phyloP scores from a whole-genome alignment of 306 rosid species.

The Nissolia schottii region DNA sequence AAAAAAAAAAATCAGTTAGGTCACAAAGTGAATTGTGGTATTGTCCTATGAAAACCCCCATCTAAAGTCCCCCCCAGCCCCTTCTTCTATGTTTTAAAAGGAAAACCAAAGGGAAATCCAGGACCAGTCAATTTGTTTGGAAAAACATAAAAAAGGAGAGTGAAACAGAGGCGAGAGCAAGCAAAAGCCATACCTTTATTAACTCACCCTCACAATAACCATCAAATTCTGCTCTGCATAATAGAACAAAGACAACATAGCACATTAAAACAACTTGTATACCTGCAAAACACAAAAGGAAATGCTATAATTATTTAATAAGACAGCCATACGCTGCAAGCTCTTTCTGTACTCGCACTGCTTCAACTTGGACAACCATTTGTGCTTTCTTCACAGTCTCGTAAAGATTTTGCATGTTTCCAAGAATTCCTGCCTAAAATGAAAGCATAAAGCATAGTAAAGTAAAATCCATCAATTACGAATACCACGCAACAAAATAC shows the following conservation, averaged over 20 bases:
- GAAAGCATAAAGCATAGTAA: slow-evolving; percentile 19
- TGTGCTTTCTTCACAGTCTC: slow-evolving; percentile 86
- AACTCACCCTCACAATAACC: slow-evolving; percentile 85
- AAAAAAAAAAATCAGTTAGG: neutral
- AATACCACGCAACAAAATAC: too few species aligned
- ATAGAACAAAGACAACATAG: slow-evolving; percentile 22
- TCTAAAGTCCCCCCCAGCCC: neutral
- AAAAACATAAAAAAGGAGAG: neutral
- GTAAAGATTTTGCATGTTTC: slow-evolving; percentile 76
- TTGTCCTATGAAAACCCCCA: neutral
- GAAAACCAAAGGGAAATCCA: slow-evolving; percentile 3
- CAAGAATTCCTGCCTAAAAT: slow-evolving; percentile 64
- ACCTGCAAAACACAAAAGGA: too few species aligned
- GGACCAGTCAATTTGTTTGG: neutral
- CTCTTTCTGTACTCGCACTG: slow-evolving; percentile 82
- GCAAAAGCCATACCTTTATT: slow-evolving; percentile 64
- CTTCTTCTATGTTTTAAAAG: neutral
- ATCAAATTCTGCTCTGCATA: slow-evolving; percentile 76
- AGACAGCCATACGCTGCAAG: slow-evolving; percentile 58
- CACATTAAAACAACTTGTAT: neutral
- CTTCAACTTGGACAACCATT: slow-evolving; percentile 85
- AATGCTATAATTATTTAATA: slow-evolving; percentile 14
- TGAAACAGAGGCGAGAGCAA: neutral
- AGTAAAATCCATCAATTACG: neutral
- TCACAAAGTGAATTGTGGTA: neutral